These are phyloP conservation scores for Fusarium concolor DNA, from an alignment of 2,329 filamentous ascomycete genomes.

Conservation along the genomic window DNA sequence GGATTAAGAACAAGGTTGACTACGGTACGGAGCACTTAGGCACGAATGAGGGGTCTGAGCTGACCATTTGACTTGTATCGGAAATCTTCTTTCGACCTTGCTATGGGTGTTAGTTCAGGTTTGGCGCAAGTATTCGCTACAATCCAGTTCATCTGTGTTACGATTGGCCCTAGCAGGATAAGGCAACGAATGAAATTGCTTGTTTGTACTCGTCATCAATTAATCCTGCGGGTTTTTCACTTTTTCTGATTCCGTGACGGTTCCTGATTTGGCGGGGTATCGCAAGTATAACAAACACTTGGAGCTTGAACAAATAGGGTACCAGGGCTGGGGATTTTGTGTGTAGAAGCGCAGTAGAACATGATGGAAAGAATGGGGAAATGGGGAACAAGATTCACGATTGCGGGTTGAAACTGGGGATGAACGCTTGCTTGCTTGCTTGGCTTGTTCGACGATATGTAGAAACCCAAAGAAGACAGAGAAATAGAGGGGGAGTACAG, in stretches of 20 bases:
- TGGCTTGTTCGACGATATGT: constrained; percentile 2
- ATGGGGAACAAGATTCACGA: constrained; percentile 30
- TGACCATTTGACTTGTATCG: constrained; percentile 6
- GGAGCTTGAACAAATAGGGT: constrained; percentile 3
- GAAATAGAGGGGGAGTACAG: constrained; percentile 24
- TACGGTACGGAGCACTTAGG: constrained; percentile 13
- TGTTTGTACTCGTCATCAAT: constrained; percentile 41
- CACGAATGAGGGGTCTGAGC: constrained; percentile 31
- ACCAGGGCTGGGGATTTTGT: constrained; percentile 9
- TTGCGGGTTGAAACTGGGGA: constrained; percentile 39
- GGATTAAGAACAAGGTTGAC: neutral
- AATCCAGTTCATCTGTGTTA: constrained; percentile 20
- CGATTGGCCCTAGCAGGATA: constrained; percentile 28
- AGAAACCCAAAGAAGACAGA: constrained; percentile 2
- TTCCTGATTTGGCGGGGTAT: constrained; percentile 29
- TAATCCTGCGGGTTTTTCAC: constrained; percentile 9
- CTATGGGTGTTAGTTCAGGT: constrained; percentile 12
- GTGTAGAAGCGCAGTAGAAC: constrained; percentile 25
- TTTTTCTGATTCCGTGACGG: neutral
- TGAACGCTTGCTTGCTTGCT: constrained; percentile 7
- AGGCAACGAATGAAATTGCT: constrained; percentile 34
- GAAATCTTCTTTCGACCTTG: constrained; percentile 7
- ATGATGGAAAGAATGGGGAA: constrained; percentile 39
- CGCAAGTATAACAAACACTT: neutral
- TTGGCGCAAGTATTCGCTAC: constrained; percentile 27